Base-by-base conservation (phyloP, 2,329 filamentous ascomycete genomes). In the Microthyrium microscopicum region DNA sequence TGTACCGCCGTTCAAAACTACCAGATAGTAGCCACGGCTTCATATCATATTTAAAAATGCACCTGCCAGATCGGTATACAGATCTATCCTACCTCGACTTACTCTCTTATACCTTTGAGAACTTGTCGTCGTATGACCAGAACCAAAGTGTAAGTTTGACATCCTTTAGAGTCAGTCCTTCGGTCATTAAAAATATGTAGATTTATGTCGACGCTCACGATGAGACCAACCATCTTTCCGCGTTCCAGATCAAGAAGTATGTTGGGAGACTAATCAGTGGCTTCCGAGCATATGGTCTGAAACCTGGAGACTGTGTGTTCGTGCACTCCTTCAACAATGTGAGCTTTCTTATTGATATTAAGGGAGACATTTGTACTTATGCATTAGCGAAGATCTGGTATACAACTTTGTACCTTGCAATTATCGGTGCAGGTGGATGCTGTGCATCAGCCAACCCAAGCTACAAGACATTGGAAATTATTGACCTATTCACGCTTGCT, bases 391-490 rank as follows among this genome's bases (percentile, higher is more conserved):
- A 39, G 35, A 31, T 40, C 1, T 22, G 31, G 26, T 40, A 39
- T 20, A 26, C 38, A 19, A 28, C 36, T 9, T 4, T 31, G 6
- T 39, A 35, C 19, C 38, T 36, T 13, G 36, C 30, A 4, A 33
- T 39, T 12, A 34, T 52, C 2, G 44, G 42, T 3, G 49, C 48
- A 13, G 48, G 49, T 2, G 47, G 48, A 4, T 40, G 49, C 21
- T 53, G 48, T 26, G 42, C 48, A 4, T 49, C 50, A 9, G 44
- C 46, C 11, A 54, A 53, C 29, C 49, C 50, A 3, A 42, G 42
- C 1, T 48, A 52, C 33, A 53, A 48, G 1, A 18, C 44, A 4
- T 44, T 41, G 37, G 50, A 54, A 38, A 39, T 53, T 8, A 31
- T 39, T 2, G 48, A 53, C 36, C 41, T 44, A 12, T 44, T 52